These are phyloP conservation scores for Moesziomyces sp. DNA, from an alignment of 1,284 basidiomycete genomes.

Conservation along the genomic window DNA sequence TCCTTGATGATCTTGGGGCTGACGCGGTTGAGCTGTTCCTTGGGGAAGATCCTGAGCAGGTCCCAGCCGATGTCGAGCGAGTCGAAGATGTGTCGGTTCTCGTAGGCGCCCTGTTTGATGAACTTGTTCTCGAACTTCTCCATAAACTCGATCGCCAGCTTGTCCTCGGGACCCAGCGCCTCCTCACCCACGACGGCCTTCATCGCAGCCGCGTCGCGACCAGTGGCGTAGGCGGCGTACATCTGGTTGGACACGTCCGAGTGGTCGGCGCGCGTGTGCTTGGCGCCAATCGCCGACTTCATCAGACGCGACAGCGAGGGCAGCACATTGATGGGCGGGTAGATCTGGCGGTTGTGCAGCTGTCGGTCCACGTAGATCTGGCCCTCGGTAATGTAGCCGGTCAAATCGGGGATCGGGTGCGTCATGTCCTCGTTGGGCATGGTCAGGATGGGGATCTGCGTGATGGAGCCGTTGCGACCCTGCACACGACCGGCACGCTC, in stretches of 20 bases:
- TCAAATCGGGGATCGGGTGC: conserved; percentile 99
- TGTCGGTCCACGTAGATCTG: conserved; percentile 97
- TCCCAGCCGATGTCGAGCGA: conserved; percentile 98
- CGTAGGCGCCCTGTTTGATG: conserved; percentile 80
- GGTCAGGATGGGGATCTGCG: conserved; percentile 98
- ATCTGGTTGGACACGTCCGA: conserved; percentile 84
- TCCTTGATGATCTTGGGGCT: conserved; percentile 67
- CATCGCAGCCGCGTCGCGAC: conserved; percentile 97
- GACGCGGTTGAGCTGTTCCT: conserved; percentile 91
- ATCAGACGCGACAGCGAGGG: conserved; percentile 98
- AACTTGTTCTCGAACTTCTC: conserved; percentile 66
- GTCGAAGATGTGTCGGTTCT: conserved; percentile 95
- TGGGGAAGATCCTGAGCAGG: conserved; percentile 96
- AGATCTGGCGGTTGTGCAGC: conserved; percentile 93
- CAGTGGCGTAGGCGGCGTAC: conserved; percentile 70
- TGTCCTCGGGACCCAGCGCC: conserved; percentile 88
- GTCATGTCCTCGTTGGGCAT: conserved; percentile 99
- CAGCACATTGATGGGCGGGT: conserved; percentile 99
- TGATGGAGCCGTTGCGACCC: conserved; percentile 98
- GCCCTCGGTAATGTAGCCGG: conserved; percentile 96
- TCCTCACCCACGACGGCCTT: conserved; percentile 99
- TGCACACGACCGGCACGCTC: conserved; percentile 98
- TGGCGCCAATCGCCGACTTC: conserved; percentile 99
- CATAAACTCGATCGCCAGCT: conserved; percentile 65
- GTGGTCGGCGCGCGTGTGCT: conserved; percentile 96